Evolutionary conservation across 2,329 filamentous ascomycete species (phyloP), one percentile per base, ranked within the genome.

Genomic region (Leptographium galeiforme): DNA sequence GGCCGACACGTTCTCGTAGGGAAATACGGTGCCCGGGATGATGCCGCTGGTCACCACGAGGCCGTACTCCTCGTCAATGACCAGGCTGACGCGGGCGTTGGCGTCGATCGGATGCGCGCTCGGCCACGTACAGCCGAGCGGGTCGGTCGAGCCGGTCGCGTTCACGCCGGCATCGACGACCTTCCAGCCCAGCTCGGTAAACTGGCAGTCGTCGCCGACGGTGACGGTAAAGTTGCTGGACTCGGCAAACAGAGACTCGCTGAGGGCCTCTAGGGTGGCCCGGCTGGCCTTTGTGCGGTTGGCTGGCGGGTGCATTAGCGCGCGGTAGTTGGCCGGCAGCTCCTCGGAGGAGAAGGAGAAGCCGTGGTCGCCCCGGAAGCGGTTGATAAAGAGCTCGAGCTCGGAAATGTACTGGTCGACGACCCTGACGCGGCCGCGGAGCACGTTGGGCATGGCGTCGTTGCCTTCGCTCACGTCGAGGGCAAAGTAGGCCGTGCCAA

Each of bases 371-470:
- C 47, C 47, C 34, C 47, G 47, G 33, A 19, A 49, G 16, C 47
- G 47, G 33, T 49, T 49, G 47, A 49, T 39, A 19, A 49, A 49
- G 12, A 49, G 33, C n/a, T 49, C 47, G 8, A 49, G 47, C 47
- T 49, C 47, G 2, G 47, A 25, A 12, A 49, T 49, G 33, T 49
- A 34, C 32, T 25, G 47, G 47, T 49, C 34, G 16, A 49, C 47
- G 4, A 49, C 47, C 33, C 39, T 38, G 33, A 49, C 47, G 12
- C 47, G 47, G 34, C 47, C 47, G 8, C 47, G 47, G 8, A 49
- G 34, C 16, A 49, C 33, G n/a, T 38, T 39, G n/a, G 16, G 33
- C 47, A 39, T 30, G 14, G 12, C 19, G 43, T 45, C 43, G 43
- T 45, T 45, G 43, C 43, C 43, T 45, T 45, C 43, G 19, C 43